Evolutionary conservation across 2,329 filamentous ascomycete species (phyloP).

Genomic region (Capronia epimyces): DNA sequence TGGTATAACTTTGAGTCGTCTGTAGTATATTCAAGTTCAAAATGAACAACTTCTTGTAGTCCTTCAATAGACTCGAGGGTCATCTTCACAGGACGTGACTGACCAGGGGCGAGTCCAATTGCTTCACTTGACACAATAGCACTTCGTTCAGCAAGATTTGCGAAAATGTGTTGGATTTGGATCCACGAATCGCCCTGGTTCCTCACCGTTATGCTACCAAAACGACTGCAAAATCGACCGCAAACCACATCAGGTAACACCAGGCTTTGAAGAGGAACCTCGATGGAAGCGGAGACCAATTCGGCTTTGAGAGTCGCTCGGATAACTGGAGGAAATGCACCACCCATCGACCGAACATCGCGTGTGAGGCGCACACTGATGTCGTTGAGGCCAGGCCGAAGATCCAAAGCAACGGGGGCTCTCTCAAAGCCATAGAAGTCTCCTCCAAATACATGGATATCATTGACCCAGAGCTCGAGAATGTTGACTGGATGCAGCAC

Average conservation of each 20-base stretch:
- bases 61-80: neutral
- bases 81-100: conserved; percentile 33
- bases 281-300: conserved; percentile 30
- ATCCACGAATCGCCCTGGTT: conserved; percentile 19
- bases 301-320: conserved; percentile 38
- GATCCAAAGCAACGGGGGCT: conserved; percentile 47
- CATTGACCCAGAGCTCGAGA: conserved; percentile 51
- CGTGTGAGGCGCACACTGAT: conserved; percentile 51
- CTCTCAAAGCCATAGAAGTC: conserved; percentile 51
- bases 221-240: conserved; percentile 43
- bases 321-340: conserved; percentile 44
- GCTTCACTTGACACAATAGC: conserved; percentile 4
- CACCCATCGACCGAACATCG: conserved; percentile 55
- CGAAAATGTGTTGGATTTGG: conserved; percentile 5
- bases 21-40: conserved; percentile 9
- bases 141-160: neutral
- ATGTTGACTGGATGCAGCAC: conserved; percentile 45
- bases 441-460: conserved; percentile 50
- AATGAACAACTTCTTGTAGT: conserved; percentile 4
- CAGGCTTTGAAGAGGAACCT: conserved; percentile 34
- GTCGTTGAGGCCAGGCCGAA: conserved; percentile 47
- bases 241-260: conserved; percentile 50
- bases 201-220: conserved; percentile 30
- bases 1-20: conserved; percentile 5
- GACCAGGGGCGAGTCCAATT: conserved; percentile 29